Conservation (phyloP, 176 grass and related monocot genomes). For the Echinochloa phyllopogon region DNA sequence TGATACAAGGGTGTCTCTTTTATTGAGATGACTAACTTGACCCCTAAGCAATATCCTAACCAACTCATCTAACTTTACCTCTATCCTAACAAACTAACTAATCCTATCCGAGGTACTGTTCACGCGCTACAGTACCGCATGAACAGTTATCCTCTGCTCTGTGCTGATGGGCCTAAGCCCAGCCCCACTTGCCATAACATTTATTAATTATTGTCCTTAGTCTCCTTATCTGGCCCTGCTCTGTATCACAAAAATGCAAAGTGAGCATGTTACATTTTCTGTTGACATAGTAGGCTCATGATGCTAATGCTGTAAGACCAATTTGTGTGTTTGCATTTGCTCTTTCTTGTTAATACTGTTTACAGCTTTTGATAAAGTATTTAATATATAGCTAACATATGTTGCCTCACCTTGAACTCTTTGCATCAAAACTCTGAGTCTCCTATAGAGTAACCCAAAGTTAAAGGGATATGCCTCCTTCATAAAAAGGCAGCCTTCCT, state of each 20-base stretch:
- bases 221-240: constrained; percentile 8
- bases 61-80: no score
- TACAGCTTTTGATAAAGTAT: not conserved
- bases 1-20: no score
- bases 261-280: constrained; percentile 1
- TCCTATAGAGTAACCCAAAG: constrained; percentile 6
- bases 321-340: constrained; percentile 16
- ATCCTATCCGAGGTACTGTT: no score
- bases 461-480: not conserved
- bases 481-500: not conserved
- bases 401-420: not conserved
- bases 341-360: not conserved
- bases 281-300: not conserved
- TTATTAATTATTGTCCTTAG: not conserved
- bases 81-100: no score
- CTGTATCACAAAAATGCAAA: constrained; percentile 24
- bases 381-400: not conserved
- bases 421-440: not conserved
- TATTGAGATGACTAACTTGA: no score
- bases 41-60: no score
- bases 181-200: no score
- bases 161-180: no score
- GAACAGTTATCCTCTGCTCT: no score
- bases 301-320: not conserved
- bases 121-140: no score